Evolutionary conservation across 768 basidiomycete genomes (phyloP).

Genomic region (Hypsizygus marmoreus): DNA sequence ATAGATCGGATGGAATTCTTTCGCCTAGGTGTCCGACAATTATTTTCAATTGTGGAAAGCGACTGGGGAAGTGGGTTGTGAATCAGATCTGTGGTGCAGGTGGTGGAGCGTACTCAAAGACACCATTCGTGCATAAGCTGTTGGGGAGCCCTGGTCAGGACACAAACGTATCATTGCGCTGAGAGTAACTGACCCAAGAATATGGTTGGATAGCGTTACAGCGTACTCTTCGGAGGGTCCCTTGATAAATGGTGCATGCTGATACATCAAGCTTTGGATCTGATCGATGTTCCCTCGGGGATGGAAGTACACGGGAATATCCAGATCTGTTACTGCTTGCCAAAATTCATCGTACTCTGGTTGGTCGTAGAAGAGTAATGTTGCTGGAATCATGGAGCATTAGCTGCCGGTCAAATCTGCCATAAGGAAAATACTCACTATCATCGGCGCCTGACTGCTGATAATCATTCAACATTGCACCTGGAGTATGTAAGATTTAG

Average conservation of each 20-base stretch:
- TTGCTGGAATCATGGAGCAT: conserved; percentile 23
- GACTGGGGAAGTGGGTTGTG: conserved; percentile 23
- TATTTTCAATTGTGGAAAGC: conserved; percentile 41
- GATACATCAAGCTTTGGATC: conserved; percentile 26
- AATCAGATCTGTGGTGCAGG: neutral
- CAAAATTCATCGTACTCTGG: conserved; percentile 42
- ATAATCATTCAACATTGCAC: conserved; percentile 45
- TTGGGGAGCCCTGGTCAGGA: no score
- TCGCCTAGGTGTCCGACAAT: conserved; percentile 48
- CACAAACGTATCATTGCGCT: no score
- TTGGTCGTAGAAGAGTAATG: conserved; percentile 39
- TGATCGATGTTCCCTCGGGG: conserved; percentile 32
- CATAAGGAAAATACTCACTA: conserved; percentile 20
- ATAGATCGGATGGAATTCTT: conserved; percentile 42
- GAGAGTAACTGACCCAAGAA: conserved; percentile 33
- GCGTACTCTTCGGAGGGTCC: conserved; percentile 40
- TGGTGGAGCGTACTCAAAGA: conserved; percentile 35
- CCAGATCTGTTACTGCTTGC: conserved; percentile 36
- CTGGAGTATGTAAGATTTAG: conserved; percentile 14
- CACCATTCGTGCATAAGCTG: conserved; percentile 37
- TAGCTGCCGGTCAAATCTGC: neutral
- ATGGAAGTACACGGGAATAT: conserved; percentile 42
- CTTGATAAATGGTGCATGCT: conserved; percentile 34
- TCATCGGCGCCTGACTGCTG: conserved; percentile 44
- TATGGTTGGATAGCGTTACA: conserved; percentile 39